These are phyloP conservation scores for Xylariaceae sp. DNA, from an alignment of 2,329 filamentous ascomycete species.

Conservation along the genomic window DNA sequence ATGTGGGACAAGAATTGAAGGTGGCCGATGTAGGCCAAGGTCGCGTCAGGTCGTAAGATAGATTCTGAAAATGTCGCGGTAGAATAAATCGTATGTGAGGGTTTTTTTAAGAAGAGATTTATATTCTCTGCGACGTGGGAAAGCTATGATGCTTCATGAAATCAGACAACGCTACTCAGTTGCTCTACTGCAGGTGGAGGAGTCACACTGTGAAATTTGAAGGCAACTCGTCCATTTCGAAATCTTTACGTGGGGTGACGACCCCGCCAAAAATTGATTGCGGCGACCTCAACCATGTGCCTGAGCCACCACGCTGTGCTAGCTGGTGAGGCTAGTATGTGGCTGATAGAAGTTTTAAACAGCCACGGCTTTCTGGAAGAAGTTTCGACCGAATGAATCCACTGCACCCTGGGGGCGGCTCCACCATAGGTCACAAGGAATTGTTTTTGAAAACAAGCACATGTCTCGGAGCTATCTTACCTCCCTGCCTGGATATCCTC, in stretches of 20 bases:
- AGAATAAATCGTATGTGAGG: neutral
- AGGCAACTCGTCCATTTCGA: constrained; percentile 25
- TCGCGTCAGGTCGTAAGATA: constrained; percentile 18
- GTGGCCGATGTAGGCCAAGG: constrained; percentile 33
- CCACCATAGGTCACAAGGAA: constrained; percentile 23
- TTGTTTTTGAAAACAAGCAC: constrained; percentile 21
- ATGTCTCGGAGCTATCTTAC: constrained; percentile 23
- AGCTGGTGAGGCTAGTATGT: neutral
- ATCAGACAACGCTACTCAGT: constrained; percentile 19
- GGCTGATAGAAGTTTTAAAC: neutral
- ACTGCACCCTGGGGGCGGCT: neutral
- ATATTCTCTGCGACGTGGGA: neutral
- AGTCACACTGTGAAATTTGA: constrained; percentile 32
- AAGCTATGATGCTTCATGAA: constrained; percentile 14
- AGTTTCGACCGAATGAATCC: constrained; percentile 21
- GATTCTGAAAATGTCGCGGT: neutral
- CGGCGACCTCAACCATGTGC: neutral
- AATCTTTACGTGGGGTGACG: constrained; percentile 36
- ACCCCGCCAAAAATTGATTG: constrained; percentile 29
- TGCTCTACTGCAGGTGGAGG: constrained; percentile 27
- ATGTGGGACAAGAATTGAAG: constrained; percentile 23
- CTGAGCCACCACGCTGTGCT: constrained; percentile 29
- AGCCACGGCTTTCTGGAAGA: constrained; percentile 16
- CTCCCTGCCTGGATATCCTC: constrained; percentile 1
- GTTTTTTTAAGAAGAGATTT: neutral